These are phyloP conservation scores for Colletotrichum gigasporum DNA, from an alignment of 2,329 filamentous ascomycete species.

Conservation along the genomic window DNA sequence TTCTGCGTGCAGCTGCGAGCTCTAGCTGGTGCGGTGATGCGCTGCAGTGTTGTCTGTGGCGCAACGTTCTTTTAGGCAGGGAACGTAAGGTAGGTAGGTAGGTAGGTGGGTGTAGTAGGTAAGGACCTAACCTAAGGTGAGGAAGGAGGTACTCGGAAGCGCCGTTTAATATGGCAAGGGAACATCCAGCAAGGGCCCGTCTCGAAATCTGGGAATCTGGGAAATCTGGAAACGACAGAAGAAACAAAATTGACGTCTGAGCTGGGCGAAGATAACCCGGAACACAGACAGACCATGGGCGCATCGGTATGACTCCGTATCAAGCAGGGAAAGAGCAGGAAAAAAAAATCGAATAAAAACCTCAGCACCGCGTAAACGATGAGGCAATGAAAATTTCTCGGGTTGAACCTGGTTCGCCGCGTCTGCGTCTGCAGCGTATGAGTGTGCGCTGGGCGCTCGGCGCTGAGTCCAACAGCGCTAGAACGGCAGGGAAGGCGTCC, in stretches of 20 bases:
- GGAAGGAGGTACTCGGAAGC: not conserved
- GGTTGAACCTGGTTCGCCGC: not conserved
- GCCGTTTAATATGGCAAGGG: not conserved
- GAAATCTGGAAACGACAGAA: not conserved
- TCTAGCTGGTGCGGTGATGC: not conserved
- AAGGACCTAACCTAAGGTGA: not conserved
- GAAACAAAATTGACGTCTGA: not conserved
- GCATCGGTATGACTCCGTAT: too few species aligned
- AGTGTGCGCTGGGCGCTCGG: too few species aligned
- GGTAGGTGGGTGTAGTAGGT: not conserved
- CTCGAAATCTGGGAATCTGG: not conserved
- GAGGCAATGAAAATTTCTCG: slow-evolving; percentile 17
- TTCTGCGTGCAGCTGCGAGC: not conserved
- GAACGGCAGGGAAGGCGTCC: too few species aligned
- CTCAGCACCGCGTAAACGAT: not conserved
- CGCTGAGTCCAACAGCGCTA: too few species aligned
- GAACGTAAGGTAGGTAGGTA: too few species aligned
- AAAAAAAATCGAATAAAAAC: not conserved
- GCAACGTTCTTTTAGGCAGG: too few species aligned
- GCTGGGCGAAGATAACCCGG: slow-evolving; percentile 14
- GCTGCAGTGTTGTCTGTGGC: not conserved
- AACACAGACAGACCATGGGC: too few species aligned
- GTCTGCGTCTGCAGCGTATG: too few species aligned
- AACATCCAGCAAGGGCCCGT: not conserved
- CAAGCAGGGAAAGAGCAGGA: not conserved